Conservation (phyloP, 2,329 filamentous ascomycete species). For the Amauroascus niger region DNA sequence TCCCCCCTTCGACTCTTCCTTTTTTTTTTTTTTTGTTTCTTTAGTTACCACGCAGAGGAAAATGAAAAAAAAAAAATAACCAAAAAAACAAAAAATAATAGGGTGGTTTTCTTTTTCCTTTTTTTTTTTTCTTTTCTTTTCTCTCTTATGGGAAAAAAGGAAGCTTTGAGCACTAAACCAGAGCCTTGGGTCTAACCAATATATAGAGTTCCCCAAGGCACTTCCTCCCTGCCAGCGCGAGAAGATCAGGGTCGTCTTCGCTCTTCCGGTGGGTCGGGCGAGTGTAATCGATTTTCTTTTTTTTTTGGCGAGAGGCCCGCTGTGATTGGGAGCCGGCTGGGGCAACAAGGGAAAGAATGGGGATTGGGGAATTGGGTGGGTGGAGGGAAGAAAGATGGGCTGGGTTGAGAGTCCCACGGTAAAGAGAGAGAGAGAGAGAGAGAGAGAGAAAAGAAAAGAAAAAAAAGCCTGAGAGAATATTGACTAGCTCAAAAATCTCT, state of each 20-base stretch:
- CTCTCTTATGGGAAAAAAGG: too few species aligned
- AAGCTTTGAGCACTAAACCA: slow-evolving; percentile 12
- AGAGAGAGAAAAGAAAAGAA: too few species aligned
- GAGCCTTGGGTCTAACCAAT: slow-evolving; percentile 7
- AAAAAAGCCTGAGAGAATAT: slow-evolving; percentile 7
- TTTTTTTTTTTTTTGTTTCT: background rate
- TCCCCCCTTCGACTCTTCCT: too few species aligned
- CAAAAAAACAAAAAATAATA: too few species aligned
- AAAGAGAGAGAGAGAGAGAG: background rate
- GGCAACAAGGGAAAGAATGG: too few species aligned
- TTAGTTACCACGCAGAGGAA: too few species aligned
- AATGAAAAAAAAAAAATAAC: too few species aligned
- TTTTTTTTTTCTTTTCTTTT: background rate
- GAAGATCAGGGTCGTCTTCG: slow-evolving; percentile 5
- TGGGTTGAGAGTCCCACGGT: slow-evolving; percentile 5
- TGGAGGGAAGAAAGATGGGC: slow-evolving; percentile 4
- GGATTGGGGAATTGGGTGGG: too few species aligned
- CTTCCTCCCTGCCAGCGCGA: too few species aligned
- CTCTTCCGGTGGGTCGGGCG: slow-evolving; percentile 4
- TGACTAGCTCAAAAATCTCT: slow-evolving; percentile 14
- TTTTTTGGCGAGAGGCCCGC: slow-evolving; percentile 5
- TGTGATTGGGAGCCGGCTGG: slow-evolving; percentile 10
- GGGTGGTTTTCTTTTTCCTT: background rate
- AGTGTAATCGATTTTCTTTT: background rate
- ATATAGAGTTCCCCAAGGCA: slow-evolving; percentile 4